Evolutionary conservation across 169 alveolate species (phyloP).

Genomic region (Plasmodium yoelii): DNA sequence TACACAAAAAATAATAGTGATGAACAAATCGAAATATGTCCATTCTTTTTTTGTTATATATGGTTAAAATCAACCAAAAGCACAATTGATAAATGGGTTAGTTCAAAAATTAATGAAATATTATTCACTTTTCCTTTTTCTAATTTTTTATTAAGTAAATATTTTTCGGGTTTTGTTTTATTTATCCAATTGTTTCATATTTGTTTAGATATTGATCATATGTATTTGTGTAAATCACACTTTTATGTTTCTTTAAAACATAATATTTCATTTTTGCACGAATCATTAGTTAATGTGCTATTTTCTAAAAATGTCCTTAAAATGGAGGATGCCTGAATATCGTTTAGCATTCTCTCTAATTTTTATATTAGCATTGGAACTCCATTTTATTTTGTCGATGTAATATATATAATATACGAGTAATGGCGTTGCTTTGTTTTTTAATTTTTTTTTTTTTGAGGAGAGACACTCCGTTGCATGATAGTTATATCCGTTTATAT

Average conservation of each 20-base stretch:
- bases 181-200: conserved; percentile 57
- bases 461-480: too few species aligned
- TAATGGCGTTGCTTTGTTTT: too few species aligned
- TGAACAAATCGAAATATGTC: conserved; percentile 45
- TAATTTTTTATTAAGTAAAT: conserved; percentile 66
- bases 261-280: conserved; percentile 53
- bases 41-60: conserved; percentile 44
- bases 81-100: conserved; percentile 62
- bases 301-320: conserved; percentile 17
- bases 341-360: too few species aligned
- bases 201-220: conserved; percentile 63
- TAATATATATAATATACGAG: too few species aligned
- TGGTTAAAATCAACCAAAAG: conserved; percentile 57
- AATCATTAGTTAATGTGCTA: conserved; percentile 48
- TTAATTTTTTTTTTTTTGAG: too few species aligned
- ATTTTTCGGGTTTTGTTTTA: conserved; percentile 44
- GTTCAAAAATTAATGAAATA: conserved; percentile 68
- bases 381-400: too few species aligned
- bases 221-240: conserved; percentile 68
- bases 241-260: conserved; percentile 70
- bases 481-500: too few species aligned
- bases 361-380: too few species aligned
- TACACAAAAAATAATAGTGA: conserved; percentile 61
- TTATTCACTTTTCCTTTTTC: conserved; percentile 67
- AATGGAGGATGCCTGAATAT: neutral